Evolutionary conservation across 768 basidiomycete species (phyloP).

Genomic region (Asterophora lycoperdoides): DNA sequence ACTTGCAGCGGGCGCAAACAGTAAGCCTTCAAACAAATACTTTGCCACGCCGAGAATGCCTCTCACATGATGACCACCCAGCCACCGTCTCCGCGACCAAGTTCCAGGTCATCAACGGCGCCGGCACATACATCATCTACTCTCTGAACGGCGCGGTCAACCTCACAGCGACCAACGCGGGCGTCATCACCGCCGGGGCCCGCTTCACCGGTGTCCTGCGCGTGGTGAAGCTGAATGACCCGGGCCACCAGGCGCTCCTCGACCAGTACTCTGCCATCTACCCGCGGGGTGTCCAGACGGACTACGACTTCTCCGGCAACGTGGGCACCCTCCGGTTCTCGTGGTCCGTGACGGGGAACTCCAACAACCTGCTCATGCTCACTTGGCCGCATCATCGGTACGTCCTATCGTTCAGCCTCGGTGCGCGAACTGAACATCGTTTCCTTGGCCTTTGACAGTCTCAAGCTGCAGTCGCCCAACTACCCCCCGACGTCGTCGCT

Average conservation of each 20-base stretch:
- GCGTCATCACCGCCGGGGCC: slow-evolving; percentile 18
- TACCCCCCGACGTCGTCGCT: slow-evolving; percentile 20
- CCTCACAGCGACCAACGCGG: no score
- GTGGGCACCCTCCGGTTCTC: slow-evolving; percentile 29
- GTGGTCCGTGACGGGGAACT: slow-evolving; percentile 27
- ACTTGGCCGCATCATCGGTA: slow-evolving; percentile 33
- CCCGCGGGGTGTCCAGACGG: slow-evolving; percentile 28
- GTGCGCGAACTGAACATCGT: neutral
- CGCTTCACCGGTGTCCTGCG: slow-evolving; percentile 27
- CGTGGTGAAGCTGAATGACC: no score
- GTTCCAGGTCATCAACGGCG: slow-evolving; percentile 25
- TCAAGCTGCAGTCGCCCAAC: no score
- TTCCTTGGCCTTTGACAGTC: no score
- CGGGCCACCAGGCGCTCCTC: no score
- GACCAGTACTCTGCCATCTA: no score
- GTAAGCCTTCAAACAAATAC: slow-evolving; percentile 11
- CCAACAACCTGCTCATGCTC: no score
- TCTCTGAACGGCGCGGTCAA: slow-evolving; percentile 27
- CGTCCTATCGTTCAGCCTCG: neutral
- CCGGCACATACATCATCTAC: no score
- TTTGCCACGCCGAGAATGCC: neutral
- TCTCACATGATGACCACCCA: slow-evolving; percentile 6
- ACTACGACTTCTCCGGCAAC: slow-evolving; percentile 28
- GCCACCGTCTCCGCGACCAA: slow-evolving; percentile 24
- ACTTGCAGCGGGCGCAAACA: slow-evolving; percentile 17